Base-by-base conservation (phyloP, 768 basidiomycete genomes). In the Favolaschia claudopus region DNA sequence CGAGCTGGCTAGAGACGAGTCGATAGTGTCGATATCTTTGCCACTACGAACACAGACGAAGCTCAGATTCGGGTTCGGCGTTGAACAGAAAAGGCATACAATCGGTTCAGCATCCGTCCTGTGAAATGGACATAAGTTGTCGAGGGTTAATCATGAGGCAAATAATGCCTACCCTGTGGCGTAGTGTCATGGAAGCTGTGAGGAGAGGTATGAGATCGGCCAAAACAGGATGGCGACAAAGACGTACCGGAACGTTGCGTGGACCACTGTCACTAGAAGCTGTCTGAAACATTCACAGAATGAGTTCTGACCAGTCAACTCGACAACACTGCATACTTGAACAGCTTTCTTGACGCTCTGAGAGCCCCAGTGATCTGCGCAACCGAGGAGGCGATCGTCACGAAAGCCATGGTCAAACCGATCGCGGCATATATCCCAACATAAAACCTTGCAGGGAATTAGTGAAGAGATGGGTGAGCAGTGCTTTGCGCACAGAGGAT, bases 91-190 rank as follows among this genome's bases (percentile, higher is more conserved):
- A 27, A 46, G 20, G 13, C 60, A 34, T 31, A 62, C 61, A 95
- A 95, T 10, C 93, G 85, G 72, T 95, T 95, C 62, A 95, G 79
- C 82, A 95, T 89, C 5, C 93, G 89, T 34, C 92, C 91, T 85
- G 68, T n/a, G 22, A 13, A 19, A n/a, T 13, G 29, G 22, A 15
- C n/a, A 36, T 44, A 57, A 29, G 48, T 53, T 29, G 46, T 31
- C 9, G 2, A 10, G 1, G 7, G 6, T 13, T 2, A 17, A 20
- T 19, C 5, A 19, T 7, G 14, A 28, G 34, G 1, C 8, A 13
- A 12, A 15, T 19, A 3, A 19, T 31, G 44, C 53, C 33, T 66
- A 81, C 91, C 92, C 74, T 90, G 87, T 1, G 93, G 93, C 0
- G 93, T 94, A 0, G 89, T 87, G 68, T 94, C 67, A 17, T 64